These are phyloP conservation scores for Diaporthe eres DNA, from an alignment of 2,329 filamentous ascomycete species.

Conservation along the genomic window DNA sequence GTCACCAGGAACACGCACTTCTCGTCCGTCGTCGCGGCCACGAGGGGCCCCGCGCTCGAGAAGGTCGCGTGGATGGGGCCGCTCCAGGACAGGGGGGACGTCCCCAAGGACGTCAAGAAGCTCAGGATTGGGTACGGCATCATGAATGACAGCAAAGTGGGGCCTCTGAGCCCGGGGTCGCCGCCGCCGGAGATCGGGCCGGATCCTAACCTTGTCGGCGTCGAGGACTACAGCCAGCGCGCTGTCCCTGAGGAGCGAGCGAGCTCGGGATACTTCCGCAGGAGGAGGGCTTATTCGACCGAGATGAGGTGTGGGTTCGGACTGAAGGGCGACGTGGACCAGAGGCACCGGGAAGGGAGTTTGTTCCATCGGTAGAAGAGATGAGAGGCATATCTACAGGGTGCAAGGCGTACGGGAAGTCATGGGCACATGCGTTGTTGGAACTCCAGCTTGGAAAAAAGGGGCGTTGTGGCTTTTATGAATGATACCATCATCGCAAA, in stretches of 20 bases:
- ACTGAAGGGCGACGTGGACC: constrained; percentile 45
- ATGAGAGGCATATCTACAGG: background rate
- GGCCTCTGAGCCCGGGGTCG: background rate
- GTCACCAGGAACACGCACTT: constrained; percentile 55
- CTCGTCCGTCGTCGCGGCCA: constrained; percentile 59
- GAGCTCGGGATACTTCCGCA: constrained; percentile 28
- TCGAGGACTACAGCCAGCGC: constrained; percentile 31
- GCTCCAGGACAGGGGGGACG: constrained; percentile 40
- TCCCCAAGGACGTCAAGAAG: constrained; percentile 45
- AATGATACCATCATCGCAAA: constrained; percentile 33
- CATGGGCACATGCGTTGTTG: background rate
- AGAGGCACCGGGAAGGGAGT: constrained; percentile 35
- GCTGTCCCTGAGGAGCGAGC: background rate
- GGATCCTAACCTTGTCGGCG: constrained; percentile 24
- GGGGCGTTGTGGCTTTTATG: background rate
- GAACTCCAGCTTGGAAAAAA: background rate
- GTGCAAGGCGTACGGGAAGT: background rate
- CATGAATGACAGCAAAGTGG: constrained; percentile 33
- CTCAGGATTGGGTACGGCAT: constrained; percentile 47
- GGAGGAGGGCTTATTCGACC: constrained; percentile 10
- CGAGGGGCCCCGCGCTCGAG: constrained; percentile 57
- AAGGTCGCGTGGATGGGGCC: constrained; percentile 48
- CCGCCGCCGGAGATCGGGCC: constrained; percentile 7
- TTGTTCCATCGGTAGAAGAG: constrained; percentile 36
- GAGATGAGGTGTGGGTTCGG: constrained; percentile 47